Conservation (phyloP, 2,329 filamentous ascomycete species). For the Lecanoromycetidae sp. region DNA sequence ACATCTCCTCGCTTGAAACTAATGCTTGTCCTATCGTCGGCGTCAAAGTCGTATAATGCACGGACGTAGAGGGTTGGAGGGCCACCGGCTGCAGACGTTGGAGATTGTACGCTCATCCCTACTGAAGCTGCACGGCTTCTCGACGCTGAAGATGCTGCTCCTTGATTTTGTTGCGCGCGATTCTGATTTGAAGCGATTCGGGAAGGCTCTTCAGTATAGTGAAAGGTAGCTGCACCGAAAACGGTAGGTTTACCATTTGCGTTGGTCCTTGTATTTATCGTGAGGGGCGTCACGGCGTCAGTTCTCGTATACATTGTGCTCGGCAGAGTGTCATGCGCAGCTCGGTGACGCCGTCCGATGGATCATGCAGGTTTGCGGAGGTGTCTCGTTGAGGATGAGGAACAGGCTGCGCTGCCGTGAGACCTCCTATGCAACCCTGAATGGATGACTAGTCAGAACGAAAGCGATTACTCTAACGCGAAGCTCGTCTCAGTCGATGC, state of each 20-base stretch:
- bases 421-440: neutral
- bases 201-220: conserved; percentile 30
- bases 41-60: conserved; percentile 94
- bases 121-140: conserved; percentile 13
- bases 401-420: conserved; percentile 1
- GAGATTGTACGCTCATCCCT: conserved; percentile 13
- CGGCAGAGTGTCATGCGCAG: neutral
- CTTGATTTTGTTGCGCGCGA: conserved; percentile 3
- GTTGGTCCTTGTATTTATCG: conserved; percentile 14
- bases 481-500: neutral
- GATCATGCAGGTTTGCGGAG: neutral
- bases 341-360: conserved; percentile 5
- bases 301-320: conserved; percentile 15
- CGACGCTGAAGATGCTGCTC: neutral
- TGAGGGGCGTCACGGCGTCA: conserved; percentile 10
- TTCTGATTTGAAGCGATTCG: neutral
- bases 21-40: conserved; percentile 89
- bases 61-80: conserved; percentile 62
- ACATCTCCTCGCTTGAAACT: conserved; percentile 96
- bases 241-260: conserved; percentile 27
- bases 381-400: neutral
- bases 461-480: conserved; percentile 1
- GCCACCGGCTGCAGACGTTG: neutral
- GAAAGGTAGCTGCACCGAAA: conserved; percentile 31
- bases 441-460: neutral